These are phyloP conservation scores for Linum usitatissimum DNA, from an alignment of 345 rosid genomes.

Conservation along the genomic window DNA sequence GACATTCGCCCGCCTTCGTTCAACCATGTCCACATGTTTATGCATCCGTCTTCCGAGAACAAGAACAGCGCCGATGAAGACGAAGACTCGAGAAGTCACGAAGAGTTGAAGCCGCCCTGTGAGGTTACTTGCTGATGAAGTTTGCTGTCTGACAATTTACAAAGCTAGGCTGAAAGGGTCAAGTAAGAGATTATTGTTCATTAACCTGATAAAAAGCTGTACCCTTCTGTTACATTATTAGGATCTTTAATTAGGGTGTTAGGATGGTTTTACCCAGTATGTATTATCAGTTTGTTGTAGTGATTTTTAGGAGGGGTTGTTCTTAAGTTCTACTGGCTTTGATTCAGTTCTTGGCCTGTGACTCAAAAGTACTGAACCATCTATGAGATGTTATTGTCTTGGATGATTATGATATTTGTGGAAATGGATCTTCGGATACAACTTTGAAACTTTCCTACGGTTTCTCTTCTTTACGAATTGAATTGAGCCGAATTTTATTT, in stretches of 20 bases:
- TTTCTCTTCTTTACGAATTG: no score
- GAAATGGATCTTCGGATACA: no score
- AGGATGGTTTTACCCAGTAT: no score
- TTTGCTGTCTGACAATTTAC: background rate
- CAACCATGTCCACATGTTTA: background rate
- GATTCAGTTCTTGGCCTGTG: slow-evolving; percentile 15
- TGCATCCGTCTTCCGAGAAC: slow-evolving; percentile 13
- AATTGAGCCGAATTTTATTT: no score
- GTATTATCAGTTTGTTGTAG: no score
- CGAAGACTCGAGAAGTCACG: slow-evolving; percentile 35
- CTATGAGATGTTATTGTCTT: slow-evolving; percentile 11
- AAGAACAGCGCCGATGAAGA: slow-evolving; percentile 18
- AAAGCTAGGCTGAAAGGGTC: no score
- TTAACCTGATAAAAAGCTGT: slow-evolving; percentile 9
- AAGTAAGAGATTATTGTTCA: no score
- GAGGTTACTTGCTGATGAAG: slow-evolving; percentile 36
- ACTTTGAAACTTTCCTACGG: no score
- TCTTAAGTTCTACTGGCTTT: background rate
- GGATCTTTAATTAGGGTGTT: no score
- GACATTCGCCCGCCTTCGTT: background rate
- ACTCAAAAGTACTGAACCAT: slow-evolving; percentile 15
- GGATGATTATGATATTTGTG: background rate
- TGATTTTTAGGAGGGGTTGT: no score
- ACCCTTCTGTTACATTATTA: no score
- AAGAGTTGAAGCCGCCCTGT: slow-evolving; percentile 27